Conservation (phyloP, 2,329 filamentous ascomycete species). For the Neophaeococcomyces aloes region DNA sequence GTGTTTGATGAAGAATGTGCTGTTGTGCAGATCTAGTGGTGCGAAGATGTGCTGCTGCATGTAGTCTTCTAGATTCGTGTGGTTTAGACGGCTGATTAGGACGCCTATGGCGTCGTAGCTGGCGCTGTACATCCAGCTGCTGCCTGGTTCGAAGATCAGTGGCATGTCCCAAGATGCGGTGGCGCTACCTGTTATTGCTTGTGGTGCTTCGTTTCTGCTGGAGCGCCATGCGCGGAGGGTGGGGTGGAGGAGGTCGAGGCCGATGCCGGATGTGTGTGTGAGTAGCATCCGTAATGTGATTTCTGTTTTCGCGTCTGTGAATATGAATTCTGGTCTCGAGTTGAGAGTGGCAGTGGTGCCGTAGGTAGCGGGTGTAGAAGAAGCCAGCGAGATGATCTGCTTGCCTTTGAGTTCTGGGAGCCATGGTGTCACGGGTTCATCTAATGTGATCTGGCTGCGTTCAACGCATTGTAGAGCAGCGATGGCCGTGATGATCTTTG, state of each 20-base stretch:
- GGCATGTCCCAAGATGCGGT: constrained; percentile 29
- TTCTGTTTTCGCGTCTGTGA: constrained; percentile 29
- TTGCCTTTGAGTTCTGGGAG: constrained; percentile 37
- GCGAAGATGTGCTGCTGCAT: constrained; percentile 38
- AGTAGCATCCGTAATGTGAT: constrained; percentile 37
- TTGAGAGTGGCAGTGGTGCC: too few species aligned
- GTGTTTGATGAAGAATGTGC: constrained; percentile 42
- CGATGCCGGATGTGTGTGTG: constrained; percentile 41
- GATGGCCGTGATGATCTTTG: constrained; percentile 41
- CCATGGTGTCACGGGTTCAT: constrained; percentile 34
- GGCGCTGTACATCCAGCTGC: constrained; percentile 50
- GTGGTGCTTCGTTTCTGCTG: constrained; percentile 8
- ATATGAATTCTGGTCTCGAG: constrained; percentile 26
- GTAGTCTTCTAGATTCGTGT: constrained; percentile 37
- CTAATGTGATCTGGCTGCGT: constrained; percentile 36
- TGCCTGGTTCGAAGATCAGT: constrained; percentile 53
- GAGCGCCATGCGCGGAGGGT: constrained; percentile 33
- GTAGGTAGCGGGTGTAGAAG: constrained; percentile 26
- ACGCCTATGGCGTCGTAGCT: constrained; percentile 44
- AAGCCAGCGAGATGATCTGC: constrained; percentile 17
- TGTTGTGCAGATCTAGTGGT: constrained; percentile 38
- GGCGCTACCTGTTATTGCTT: constrained; percentile 23
- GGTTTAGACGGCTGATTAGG: constrained; percentile 35
- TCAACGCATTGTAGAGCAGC: constrained; percentile 46
- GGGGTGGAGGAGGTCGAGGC: constrained; percentile 35